These are phyloP conservation scores for Rhodamnia argentea DNA, from an alignment of 345 rosid species.

Conservation along the genomic window DNA sequence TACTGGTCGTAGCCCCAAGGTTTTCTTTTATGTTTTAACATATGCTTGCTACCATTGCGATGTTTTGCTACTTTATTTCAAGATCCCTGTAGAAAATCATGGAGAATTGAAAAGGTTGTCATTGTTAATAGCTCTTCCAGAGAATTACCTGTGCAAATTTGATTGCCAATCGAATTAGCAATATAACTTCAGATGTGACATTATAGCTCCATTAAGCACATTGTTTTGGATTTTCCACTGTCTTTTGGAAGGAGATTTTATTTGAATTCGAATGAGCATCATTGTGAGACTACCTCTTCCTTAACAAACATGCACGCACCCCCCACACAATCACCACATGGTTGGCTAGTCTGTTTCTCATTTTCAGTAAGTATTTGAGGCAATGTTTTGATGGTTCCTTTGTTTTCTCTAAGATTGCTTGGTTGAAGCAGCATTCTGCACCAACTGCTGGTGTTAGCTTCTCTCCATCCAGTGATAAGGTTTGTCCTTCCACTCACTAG, in stretches of 20 bases:
- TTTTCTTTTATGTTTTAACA: conserved; percentile 3
- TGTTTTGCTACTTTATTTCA: neutral
- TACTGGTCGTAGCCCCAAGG: conserved; percentile 92
- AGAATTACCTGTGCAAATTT: neutral
- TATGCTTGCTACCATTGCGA: neutral
- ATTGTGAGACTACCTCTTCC: neutral
- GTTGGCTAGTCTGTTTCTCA: neutral
- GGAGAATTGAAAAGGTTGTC: neutral
- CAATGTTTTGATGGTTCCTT: neutral
- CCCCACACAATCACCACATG: neutral
- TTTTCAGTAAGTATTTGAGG: neutral
- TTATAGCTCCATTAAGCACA: neutral
- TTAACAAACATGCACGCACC: too few species aligned
- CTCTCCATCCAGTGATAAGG: conserved; percentile 97
- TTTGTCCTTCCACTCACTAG: conserved; percentile 7
- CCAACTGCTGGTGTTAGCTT: conserved; percentile 93
- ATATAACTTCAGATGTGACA: neutral
- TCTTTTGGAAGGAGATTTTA: neutral
- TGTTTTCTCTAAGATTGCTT: conserved; percentile 48
- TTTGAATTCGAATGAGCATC: neutral
- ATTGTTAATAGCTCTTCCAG: neutral
- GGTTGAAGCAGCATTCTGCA: conserved; percentile 96
- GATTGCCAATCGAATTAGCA: neutral
- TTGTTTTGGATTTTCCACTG: neutral
- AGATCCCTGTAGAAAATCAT: neutral